Evolutionary conservation across 345 rosid genomes (phyloP), one percentile per base, ranked within the genome.

Genomic region (Citrus unshiu): DNA sequence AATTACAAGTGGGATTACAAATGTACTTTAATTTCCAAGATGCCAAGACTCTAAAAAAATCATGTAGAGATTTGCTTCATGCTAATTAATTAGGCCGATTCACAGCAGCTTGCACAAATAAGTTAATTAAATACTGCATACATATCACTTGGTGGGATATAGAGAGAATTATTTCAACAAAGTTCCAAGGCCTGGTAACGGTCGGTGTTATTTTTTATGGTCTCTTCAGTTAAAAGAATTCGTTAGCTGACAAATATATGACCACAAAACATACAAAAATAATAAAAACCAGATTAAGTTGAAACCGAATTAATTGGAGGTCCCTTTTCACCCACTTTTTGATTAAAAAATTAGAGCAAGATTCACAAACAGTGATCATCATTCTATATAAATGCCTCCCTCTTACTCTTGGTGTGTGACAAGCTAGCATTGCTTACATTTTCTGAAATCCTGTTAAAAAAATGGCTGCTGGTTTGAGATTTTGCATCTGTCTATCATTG

Each of bases 381-480:
- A 54, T 54, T 54, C 21, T 54, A 54, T 54, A 54, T 54, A 54
- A 16, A 54, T 18, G 58, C 8, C n/a, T 54, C 1, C 22, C n/a
- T 54, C 22, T 46, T 13, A 13, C 51, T 13, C 51, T 13, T 46
- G 1, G 51, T 46, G 18, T 46, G 51, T 46, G 51, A 46, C 51
- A 46, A 46, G 9, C 24, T 0, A 19, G 61, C 61, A 57, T 57
- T 57, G 9, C 24, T n/a, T 22, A 12, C 56, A 56, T 59, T 49
- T 63, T 69, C 61, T 35, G 5, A 35, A 14, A 4, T 35, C 14
- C 43, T 69, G 21, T 7, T 57, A 66, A 34, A 13, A n/a, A 61
- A 70, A 82, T 82, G 85, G 62, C 67, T 49, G 21, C 43, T 56
- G 37, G 67, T 68, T 59, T 72, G 9, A 75, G 81, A 39, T 13